A percentile compares a stretch with the other conserved stretches of the same genome.
Evolutionary conservation across 495 filamentous ascomycete genomes (phyloP).

Genomic region (Hypoxylon rickii): DNA sequence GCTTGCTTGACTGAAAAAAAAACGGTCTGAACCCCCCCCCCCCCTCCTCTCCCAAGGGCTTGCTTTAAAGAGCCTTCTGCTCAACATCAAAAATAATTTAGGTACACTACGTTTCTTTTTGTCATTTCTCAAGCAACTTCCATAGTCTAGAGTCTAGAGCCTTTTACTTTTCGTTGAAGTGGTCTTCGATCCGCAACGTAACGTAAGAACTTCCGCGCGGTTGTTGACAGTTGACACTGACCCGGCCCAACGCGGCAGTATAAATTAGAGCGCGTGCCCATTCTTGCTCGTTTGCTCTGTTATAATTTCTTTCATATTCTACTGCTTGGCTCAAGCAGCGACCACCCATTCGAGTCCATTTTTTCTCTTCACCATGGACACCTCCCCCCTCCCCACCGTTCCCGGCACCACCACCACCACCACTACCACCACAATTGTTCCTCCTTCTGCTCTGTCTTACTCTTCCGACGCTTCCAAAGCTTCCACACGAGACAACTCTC

Average conservation of each 20-base stretch:
- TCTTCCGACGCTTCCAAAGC: conserved; percentile 24
- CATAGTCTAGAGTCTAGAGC: no score
- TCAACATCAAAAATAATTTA: no score
- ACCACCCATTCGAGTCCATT: conserved; percentile 7
- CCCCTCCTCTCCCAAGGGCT: neutral
- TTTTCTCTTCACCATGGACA: conserved; percentile 31
- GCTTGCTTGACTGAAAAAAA: conserved; percentile 15
- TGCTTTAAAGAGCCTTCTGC: conserved; percentile 24
- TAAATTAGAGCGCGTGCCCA: conserved; percentile 30
- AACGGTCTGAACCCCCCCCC: neutral
- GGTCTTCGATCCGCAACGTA: conserved; percentile 5
- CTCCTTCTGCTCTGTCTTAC: conserved; percentile 32
- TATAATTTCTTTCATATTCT: conserved; percentile 31
- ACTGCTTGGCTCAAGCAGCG: conserved; percentile 6
- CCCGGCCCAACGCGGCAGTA: conserved; percentile 16
- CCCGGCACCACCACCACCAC: conserved; percentile 16
- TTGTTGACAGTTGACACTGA: no score
- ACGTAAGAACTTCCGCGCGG: conserved; percentile 2
- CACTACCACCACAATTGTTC: conserved; percentile 16
- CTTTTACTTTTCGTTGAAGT: conserved; percentile 1
- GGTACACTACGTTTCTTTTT: no score
- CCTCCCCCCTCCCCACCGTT: conserved; percentile 7
- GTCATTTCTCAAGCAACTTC: neutral
- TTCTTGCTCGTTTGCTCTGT: conserved; percentile 33
- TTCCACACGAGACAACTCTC: conserved; percentile 33